Evolutionary conservation across 805 yeast species (phyloP).

Genomic region (Diddensiella santjacobensis): DNA sequence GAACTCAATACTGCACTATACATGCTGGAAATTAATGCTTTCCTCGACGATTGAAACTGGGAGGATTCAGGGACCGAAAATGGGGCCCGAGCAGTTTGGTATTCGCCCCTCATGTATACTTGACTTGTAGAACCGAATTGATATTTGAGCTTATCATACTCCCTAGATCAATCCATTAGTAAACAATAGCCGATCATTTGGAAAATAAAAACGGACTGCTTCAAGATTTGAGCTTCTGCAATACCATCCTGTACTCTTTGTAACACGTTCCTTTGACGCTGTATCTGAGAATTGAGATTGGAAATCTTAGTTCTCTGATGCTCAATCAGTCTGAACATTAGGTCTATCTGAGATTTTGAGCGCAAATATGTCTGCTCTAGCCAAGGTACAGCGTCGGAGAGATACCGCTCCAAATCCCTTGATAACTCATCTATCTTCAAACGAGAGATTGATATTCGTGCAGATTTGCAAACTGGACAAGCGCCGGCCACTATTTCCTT

Average conservation of each 20-base stretch:
- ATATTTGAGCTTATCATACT: neutral
- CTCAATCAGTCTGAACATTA: neutral
- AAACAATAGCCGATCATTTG: neutral
- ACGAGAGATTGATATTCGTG: too few relatives aligned
- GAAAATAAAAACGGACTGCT: neutral
- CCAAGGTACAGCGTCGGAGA: neutral
- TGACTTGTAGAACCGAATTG: neutral
- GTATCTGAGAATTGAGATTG: neutral
- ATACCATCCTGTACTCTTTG: slow-evolving; percentile 5
- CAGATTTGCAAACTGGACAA: too few relatives aligned
- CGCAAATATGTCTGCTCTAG: neutral
- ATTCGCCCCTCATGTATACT: neutral
- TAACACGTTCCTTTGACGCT: neutral
- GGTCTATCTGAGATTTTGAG: neutral
- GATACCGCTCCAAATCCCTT: neutral
- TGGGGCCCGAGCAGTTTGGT: too few relatives aligned
- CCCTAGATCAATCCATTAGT: neutral
- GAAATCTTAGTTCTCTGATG: neutral
- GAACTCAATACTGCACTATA: neutral
- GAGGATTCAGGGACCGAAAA: too few relatives aligned
- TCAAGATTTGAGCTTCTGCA: neutral
- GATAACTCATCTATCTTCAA: neutral
- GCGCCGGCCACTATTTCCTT: too few relatives aligned
- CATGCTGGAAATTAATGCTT: neutral
- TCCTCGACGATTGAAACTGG: neutral